Evolutionary conservation across 148 eudicot genomes (phyloP).

Genomic region (Camellia granthamiana): DNA sequence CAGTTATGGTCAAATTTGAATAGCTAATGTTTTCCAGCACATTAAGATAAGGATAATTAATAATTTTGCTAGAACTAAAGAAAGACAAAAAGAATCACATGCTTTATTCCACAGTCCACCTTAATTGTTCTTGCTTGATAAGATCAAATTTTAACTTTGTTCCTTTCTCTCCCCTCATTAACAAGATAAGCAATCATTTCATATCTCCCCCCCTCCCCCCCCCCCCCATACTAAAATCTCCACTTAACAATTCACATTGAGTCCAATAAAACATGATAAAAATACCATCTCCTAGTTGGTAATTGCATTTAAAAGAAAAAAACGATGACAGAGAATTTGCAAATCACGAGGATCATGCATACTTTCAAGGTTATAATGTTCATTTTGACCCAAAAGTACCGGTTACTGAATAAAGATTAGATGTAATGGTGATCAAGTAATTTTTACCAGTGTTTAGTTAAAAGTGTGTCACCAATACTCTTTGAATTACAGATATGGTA

Average conservation of each 20-base stretch:
- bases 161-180: background rate
- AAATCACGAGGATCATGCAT: background rate
- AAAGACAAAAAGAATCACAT: background rate
- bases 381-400: background rate
- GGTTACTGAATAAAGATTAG: too few relatives aligned
- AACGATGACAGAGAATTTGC: background rate
- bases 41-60: background rate
- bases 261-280: background rate
- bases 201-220: background rate
- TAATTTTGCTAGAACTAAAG: background rate
- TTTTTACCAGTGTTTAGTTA: too few relatives aligned
- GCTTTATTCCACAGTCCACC: background rate
- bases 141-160: background rate
- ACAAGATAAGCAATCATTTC: background rate
- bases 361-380: background rate
- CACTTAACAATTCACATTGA: background rate
- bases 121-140: slow-evolving; percentile 13
- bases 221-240: too few relatives aligned
- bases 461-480: too few relatives aligned
- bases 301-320: background rate
- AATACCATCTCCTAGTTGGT: background rate
- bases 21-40: background rate
- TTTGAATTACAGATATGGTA: too few relatives aligned
- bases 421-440: too few relatives aligned
- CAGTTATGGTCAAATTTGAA: background rate